Evolutionary conservation across 2,329 filamentous ascomycete species (phyloP).

Genomic region (Fusarium pininemorale): DNA sequence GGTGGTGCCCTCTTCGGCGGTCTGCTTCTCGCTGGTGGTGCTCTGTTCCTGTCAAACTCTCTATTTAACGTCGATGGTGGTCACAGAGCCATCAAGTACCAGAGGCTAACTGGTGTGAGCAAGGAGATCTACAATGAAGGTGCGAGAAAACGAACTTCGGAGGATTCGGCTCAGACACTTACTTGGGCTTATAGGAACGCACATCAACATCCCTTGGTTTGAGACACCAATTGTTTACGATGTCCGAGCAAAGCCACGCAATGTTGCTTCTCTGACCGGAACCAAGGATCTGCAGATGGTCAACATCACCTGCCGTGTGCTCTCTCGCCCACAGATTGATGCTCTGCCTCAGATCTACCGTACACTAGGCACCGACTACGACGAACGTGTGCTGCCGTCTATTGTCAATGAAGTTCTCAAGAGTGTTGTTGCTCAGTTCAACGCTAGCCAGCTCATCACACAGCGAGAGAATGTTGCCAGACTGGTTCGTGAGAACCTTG

Average conservation of each 20-base stretch:
- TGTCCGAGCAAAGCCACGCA: conserved; percentile 95
- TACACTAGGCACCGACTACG: conserved; percentile 93
- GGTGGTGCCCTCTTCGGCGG: conserved; percentile 54
- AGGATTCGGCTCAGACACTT: conserved; percentile 27
- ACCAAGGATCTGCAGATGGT: conserved; percentile 99
- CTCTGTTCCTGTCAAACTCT: conserved; percentile 65
- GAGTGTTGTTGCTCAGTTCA: conserved; percentile 98
- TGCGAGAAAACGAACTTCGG: conserved; percentile 49
- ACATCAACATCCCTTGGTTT: conserved; percentile 94
- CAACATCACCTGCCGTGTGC: conserved; percentile 99
- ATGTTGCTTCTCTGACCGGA: conserved; percentile 94
- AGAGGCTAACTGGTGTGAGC: conserved; percentile 88
- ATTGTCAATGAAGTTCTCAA: conserved; percentile 99
- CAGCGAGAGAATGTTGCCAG: conserved; percentile 96
- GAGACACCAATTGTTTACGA: conserved; percentile 97
- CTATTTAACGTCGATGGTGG: conserved; percentile 93
- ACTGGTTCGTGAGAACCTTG: conserved; percentile 91
- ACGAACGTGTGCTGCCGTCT: conserved; percentile 94
- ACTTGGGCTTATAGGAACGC: conserved; percentile 72
- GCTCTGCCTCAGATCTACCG: conserved; percentile 97
- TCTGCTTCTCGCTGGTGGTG: conserved; percentile 58
- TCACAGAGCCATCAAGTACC: conserved; percentile 99
- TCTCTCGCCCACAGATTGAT: conserved; percentile 87
- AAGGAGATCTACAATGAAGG: conserved; percentile 98
- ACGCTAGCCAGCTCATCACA: conserved; percentile 96